Evolutionary conservation across 495 filamentous ascomycete genomes (phyloP).

Genomic region (Corynascus novoguineensis): DNA sequence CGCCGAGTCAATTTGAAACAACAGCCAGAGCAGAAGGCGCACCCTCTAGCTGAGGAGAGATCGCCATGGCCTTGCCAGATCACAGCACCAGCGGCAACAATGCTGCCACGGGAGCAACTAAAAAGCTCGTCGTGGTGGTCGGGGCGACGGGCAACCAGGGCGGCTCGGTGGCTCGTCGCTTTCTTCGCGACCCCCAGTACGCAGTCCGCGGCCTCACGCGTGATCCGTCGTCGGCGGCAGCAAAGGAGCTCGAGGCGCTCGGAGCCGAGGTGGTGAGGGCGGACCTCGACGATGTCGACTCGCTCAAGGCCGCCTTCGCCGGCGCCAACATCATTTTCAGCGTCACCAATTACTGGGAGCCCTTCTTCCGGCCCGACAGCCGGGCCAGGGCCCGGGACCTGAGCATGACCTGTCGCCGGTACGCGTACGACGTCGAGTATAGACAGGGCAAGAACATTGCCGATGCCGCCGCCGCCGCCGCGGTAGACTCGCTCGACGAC

Average conservation of each 20-base stretch:
- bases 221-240: slow-evolving; percentile 35
- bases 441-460: slow-evolving; percentile 50
- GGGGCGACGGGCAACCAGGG: slow-evolving; percentile 45
- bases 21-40: neutral
- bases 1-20: neutral
- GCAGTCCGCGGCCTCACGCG: slow-evolving; percentile 46
- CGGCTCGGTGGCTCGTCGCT: slow-evolving; percentile 37
- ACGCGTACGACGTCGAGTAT: slow-evolving; percentile 46
- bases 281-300: slow-evolving; percentile 38
- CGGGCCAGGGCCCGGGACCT: slow-evolving; percentile 21
- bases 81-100: neutral
- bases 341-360: slow-evolving; percentile 50
- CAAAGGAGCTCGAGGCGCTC: slow-evolving; percentile 32
- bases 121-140: slow-evolving; percentile 37
- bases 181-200: slow-evolving; percentile 32
- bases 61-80: neutral
- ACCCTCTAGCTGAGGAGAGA: neutral
- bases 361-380: slow-evolving; percentile 33
- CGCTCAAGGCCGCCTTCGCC: slow-evolving; percentile 37
- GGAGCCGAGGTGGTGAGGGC: slow-evolving; percentile 43
- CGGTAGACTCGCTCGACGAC: slow-evolving; percentile 40
- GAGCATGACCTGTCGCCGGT: slow-evolving; percentile 32
- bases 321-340: slow-evolving; percentile 46
- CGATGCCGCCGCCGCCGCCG: slow-evolving; percentile 47
- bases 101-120: neutral